Conservation (phyloP, 768 basidiomycete species). For the Leccinellum luteum region DNA sequence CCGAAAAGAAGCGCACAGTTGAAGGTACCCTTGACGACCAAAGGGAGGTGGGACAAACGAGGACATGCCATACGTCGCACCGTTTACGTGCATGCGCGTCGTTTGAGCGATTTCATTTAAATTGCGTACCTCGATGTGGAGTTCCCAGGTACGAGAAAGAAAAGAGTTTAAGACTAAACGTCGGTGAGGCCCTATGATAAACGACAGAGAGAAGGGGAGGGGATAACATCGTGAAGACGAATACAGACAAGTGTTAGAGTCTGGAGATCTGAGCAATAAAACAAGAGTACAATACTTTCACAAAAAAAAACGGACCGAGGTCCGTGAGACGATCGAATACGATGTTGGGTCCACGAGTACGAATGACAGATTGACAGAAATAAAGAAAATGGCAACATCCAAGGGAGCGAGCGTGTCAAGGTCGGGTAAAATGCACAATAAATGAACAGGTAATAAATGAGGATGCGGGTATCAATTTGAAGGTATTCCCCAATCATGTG, state of each 20-base stretch:
- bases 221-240: background rate
- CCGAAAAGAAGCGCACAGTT: background rate
- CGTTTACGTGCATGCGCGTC: background rate
- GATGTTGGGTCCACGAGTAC: background rate
- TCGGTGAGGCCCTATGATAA: background rate
- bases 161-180: background rate
- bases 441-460: background rate
- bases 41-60: no score
- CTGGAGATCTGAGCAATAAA: background rate
- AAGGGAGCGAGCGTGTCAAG: background rate
- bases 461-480: constrained; percentile 14
- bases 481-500: constrained; percentile 5
- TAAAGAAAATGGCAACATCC: background rate
- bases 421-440: background rate
- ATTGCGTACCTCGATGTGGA: background rate
- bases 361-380: background rate
- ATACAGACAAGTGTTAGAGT: background rate
- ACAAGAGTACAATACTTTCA: background rate
- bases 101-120: background rate
- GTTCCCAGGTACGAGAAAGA: background rate
- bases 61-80: background rate
- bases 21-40: background rate
- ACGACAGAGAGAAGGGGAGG: background rate
- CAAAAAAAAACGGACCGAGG: background rate
- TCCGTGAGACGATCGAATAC: background rate